A percentile compares a stretch with the other conserved stretches of the same genome.
Evolutionary conservation across 768 basidiomycete genomes (phyloP).

Genomic region (Leccinum uliginosum): DNA sequence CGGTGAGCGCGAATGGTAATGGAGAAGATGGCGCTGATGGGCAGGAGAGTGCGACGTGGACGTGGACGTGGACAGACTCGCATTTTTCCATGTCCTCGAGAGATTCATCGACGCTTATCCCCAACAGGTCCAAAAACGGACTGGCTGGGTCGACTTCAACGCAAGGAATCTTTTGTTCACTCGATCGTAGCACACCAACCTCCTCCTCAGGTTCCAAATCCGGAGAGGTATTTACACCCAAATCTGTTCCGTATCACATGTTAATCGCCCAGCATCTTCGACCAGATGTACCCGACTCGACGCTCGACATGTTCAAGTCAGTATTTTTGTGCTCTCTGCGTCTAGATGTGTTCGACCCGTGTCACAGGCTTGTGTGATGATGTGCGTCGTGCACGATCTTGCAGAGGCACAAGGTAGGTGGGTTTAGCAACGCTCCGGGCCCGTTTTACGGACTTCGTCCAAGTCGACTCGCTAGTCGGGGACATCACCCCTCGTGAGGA

Average conservation of each 20-base stretch:
- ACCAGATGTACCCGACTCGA: constrained; percentile 90
- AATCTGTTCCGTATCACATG: background rate
- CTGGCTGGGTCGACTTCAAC: constrained; percentile 88
- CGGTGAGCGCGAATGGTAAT: background rate
- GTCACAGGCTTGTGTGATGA: constrained; percentile 65
- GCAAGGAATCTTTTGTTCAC: constrained; percentile 2
- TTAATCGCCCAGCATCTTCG: constrained; percentile 61
- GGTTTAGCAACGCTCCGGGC: background rate
- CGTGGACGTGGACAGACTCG: constrained; percentile 62
- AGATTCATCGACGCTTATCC: constrained; percentile 43
- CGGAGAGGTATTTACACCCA: constrained; percentile 71
- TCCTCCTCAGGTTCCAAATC: constrained; percentile 59
- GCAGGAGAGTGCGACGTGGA: constrained; percentile 39
- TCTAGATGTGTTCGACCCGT: background rate
- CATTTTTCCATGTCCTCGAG: constrained; percentile 88
- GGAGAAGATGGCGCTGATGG: constrained; percentile 18
- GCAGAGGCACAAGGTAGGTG: constrained; percentile 84
- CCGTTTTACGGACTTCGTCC: background rate
- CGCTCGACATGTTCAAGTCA: constrained; percentile 70
- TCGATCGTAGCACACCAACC: constrained; percentile 5
- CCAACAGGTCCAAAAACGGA: constrained; percentile 84
- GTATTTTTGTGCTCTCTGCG: constrained; percentile 10
- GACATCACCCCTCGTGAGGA: constrained; percentile 92
- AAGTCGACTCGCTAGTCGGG: constrained; percentile 52
- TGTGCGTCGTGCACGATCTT: constrained; percentile 92